Base-by-base conservation (phyloP, 2,329 filamentous ascomycete genomes). In the Penicillium sp. region DNA sequence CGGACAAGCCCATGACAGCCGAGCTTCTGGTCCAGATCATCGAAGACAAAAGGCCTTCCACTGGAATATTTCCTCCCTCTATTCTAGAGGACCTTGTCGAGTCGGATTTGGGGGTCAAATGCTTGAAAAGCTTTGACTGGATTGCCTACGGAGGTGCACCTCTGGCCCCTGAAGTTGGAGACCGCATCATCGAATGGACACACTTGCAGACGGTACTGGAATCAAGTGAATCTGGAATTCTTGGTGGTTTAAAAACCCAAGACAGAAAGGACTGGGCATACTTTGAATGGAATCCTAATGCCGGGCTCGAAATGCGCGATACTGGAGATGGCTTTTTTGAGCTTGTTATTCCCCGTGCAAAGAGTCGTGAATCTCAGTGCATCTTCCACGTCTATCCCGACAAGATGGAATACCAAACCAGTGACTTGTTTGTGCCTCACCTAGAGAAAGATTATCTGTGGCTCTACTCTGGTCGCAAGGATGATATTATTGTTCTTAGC, bases 401-500 rank as follows among this genome's bases (percentile, higher is more conserved):
- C 2, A 48, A 68, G 12, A 49, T 63, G 1, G 64, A 68, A 35
- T 77, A 69, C 48, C 54, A 51, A 5, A 76, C 71, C 3, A 71
- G 68, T n/a, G 75, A 77, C 58, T 53, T 76, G 1, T 77, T 64
- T 48, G 42, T 47, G 1, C 60, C 61, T 25, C 75, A 77, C 53
- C 72, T 75, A 2, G 66, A 56, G 1, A 67, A 69, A 23, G 51
- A 60, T 11, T 58, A 68, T 40, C 57, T 69, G 0, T 79, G 73
- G 72, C 64, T 63, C 11, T 76, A 69, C 51, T 57, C 66, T 26
- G 74, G 75, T 2, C 62, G 77, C 4, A 54, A 55, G 6, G 76
- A 79, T 58, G 76, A 79, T 59, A 67, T 77, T 0, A 69, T 79
- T 8, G 69, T 77, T 0, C 63, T 78, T 23, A 67, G 63, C 5